Base-by-base conservation (phyloP, 1,284 basidiomycete genomes). In the Ustilago loliicola region DNA sequence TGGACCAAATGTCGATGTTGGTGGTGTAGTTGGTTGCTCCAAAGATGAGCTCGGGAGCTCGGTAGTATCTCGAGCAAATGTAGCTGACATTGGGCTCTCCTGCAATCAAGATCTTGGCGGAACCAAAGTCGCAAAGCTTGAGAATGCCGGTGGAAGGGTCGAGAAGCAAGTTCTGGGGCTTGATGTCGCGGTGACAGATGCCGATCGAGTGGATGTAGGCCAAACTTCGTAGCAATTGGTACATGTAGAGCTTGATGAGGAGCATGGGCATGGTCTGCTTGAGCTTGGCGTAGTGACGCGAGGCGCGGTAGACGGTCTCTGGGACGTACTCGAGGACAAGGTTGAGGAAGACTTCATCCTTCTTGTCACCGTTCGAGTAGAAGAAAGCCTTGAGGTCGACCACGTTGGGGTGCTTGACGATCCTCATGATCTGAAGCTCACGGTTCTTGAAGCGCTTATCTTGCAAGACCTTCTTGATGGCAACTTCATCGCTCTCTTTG, bases 361-460 rank as follows among this genome's bases (percentile, higher is more conserved):
- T 98, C 94, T 98, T 98, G 89, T 99, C 97, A 66, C 96, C 96
- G 85, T 96, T 98, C 63, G 96, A 96, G 88, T 99, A 99, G 90
- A 99, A 99, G 89, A 97, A 99, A 2, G 96, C 95, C 83, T 94
- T 93, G 79, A 99, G 91, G 85, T 98, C 96, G 83, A 97, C 95
- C 50, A 99, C 96, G 86, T 99, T 99, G 61, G 97, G 97, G 89
- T 99, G 96, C 79, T 91, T 91, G 60, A 99, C 95, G 61, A 98
- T 92, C 84, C 96, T 91, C 96, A 99, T 99, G 88, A 99, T 99
- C 89, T 99, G 97, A 66, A 99, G 90, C 89, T 99, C 96, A 85
- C 96, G 96, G 89, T 99, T 99, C 96, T 99, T 99, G 93, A 99
- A 99, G 80, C 96, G 92, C 91, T 99, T 99, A 90, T 99, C 96